These are phyloP conservation scores for Cucurbitaria berberidis DNA, from an alignment of 2,329 filamentous ascomycete species.

Conservation along the genomic window DNA sequence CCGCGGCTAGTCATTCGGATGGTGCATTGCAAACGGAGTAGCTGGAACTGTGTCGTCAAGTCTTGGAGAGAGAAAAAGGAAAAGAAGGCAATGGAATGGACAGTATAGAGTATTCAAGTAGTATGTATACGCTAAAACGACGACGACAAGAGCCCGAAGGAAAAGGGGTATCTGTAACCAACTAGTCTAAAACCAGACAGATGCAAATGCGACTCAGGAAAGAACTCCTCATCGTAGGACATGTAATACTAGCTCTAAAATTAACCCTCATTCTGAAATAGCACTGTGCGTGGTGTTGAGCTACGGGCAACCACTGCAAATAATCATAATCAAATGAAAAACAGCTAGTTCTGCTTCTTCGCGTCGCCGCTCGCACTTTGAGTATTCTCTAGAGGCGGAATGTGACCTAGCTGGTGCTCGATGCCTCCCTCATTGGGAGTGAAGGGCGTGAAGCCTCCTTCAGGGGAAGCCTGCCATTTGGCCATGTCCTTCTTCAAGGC, in stretches of 20 bases:
- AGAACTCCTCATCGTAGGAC: neutral
- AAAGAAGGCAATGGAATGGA: neutral
- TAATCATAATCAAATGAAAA: neutral
- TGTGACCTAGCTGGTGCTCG: constrained; percentile 36
- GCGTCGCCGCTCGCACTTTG: constrained; percentile 24
- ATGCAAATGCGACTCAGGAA: constrained; percentile 6
- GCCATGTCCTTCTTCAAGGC: constrained; percentile 85
- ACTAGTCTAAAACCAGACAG: constrained; percentile 17
- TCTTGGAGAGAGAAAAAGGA: neutral
- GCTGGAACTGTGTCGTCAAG: too few species aligned
- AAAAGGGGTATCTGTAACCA: constrained; percentile 29
- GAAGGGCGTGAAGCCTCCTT: constrained; percentile 30
- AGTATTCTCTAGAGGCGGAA: constrained; percentile 37
- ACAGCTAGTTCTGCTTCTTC: constrained; percentile 25
- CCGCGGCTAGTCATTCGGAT: too few species aligned
- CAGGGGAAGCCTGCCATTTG: constrained; percentile 72
- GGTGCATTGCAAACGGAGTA: too few species aligned
- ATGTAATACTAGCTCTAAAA: constrained; percentile 5
- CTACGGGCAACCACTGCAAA: neutral
- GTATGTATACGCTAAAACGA: constrained; percentile 2
- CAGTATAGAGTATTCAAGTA: neutral
- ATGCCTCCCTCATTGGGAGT: constrained; percentile 27
- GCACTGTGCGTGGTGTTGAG: neutral
- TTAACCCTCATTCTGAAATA: constrained; percentile 4
- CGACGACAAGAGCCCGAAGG: constrained; percentile 12